phyloP scores from a whole-genome alignment of 805 yeast species.

The Candida xiaguanensis region DNA sequence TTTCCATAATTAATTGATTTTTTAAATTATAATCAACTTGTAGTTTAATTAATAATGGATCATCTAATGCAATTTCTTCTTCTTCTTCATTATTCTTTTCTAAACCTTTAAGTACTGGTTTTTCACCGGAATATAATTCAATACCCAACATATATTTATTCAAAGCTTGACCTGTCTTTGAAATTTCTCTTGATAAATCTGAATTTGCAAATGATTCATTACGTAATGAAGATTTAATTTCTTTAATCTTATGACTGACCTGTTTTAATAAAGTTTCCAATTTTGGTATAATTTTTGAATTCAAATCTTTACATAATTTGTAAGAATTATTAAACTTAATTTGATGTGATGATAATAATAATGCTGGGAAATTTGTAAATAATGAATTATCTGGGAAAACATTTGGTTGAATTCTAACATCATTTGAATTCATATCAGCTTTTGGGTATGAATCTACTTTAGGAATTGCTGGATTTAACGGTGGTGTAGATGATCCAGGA shows the following conservation, averaged over 20 bases:
- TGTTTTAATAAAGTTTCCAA: conserved; percentile 34
- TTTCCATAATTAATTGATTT: conserved; percentile 38
- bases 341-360: conserved; percentile 34
- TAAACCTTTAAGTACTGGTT: conserved; percentile 23
- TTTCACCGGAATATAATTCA: conserved; percentile 34
- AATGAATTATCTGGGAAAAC: conserved; percentile 17
- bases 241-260: conserved; percentile 36
- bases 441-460: not conserved
- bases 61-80: conserved; percentile 31
- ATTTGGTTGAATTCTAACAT: conserved; percentile 17
- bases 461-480: conserved; percentile 1
- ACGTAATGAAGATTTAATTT: conserved; percentile 35
- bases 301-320: conserved; percentile 30
- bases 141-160: conserved; percentile 28
- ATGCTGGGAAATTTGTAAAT: conserved; percentile 27
- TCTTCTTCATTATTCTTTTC: conserved; percentile 10
- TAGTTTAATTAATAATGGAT: conserved; percentile 40
- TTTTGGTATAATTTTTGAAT: conserved; percentile 30
- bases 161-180: conserved; percentile 56
- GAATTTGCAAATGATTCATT: conserved; percentile 41
- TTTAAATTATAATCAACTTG: conserved; percentile 38
- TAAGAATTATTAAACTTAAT: conserved; percentile 21
- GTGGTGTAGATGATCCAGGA: conserved; percentile 2
- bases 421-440: conserved; percentile 12
- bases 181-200: conserved; percentile 39